Evolutionary conservation across 1,284 basidiomycete species (phyloP).

Genomic region (Moesziomyces globuligerus): DNA sequence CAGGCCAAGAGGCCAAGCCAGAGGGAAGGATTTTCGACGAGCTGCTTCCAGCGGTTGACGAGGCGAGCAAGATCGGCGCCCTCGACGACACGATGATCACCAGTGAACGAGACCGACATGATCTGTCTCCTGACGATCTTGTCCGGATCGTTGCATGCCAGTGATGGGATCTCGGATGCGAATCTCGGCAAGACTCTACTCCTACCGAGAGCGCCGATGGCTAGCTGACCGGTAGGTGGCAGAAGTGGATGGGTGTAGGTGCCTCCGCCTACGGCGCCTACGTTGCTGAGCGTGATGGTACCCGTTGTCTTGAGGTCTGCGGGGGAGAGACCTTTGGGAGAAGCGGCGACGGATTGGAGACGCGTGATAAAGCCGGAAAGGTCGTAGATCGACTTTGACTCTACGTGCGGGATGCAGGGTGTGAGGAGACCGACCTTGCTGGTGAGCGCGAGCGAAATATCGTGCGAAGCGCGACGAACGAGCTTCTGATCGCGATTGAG

Average conservation of each 20-base stretch:
- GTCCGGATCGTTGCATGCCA: slow-evolving; percentile 21
- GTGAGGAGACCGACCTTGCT: slow-evolving; percentile 86
- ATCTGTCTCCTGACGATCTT: slow-evolving; percentile 44
- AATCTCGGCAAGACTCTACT: slow-evolving; percentile 48
- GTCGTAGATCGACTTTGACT: slow-evolving; percentile 74
- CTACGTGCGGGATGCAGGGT: slow-evolving; percentile 78
- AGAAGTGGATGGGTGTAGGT: slow-evolving; percentile 71
- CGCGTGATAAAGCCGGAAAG: slow-evolving; percentile 68
- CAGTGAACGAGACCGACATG: slow-evolving; percentile 68
- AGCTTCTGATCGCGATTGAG: slow-evolving; percentile 34
- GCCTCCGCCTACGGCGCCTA: slow-evolving; percentile 58
- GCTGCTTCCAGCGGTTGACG: slow-evolving; percentile 86
- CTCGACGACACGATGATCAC: slow-evolving; percentile 90
- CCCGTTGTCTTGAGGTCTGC: slow-evolving; percentile 50
- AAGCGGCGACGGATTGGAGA: slow-evolving; percentile 38
- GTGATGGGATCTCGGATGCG: slow-evolving; percentile 40
- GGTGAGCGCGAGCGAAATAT: slow-evolving; percentile 75
- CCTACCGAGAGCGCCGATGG: slow-evolving; percentile 84
- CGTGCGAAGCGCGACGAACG: slow-evolving; percentile 40
- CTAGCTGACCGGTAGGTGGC: slow-evolving; percentile 86
- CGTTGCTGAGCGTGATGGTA: slow-evolving; percentile 86
- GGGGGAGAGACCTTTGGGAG: slow-evolving; percentile 20
- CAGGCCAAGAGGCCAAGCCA: slow-evolving; percentile 73
- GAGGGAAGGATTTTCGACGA: slow-evolving; percentile 81
- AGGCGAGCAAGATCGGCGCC: slow-evolving; percentile 91